Conservation (phyloP, 2,329 filamentous ascomycete genomes). For the Didymella pinodella region DNA sequence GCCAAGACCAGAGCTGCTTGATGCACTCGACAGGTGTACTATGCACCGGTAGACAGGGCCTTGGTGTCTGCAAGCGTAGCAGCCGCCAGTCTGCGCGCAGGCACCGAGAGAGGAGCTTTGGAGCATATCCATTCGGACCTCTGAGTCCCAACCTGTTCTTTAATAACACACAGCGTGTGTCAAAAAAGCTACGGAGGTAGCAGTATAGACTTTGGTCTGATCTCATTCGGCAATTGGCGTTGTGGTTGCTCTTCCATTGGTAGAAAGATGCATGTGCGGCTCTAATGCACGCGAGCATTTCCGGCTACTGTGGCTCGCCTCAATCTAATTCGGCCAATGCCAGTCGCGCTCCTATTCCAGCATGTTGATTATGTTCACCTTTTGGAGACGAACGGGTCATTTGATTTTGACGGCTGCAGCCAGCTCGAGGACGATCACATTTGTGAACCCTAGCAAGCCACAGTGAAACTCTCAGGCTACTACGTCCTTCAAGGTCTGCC, state of each 20-base stretch:
- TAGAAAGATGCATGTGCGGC: conserved; percentile 46
- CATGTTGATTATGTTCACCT: background rate
- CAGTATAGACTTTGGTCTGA: conserved; percentile 36
- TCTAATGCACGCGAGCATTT: conserved; percentile 32
- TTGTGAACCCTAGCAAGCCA: background rate
- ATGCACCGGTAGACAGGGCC: conserved; percentile 48
- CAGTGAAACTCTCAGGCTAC: background rate
- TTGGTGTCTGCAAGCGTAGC: conserved; percentile 22
- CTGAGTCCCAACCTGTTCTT: conserved; percentile 26
- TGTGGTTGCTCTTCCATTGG: conserved; percentile 42
- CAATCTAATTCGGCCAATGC: conserved; percentile 40
- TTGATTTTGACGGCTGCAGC: background rate
- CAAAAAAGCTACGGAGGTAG: conserved; percentile 39
- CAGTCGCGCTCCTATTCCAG: conserved; percentile 10
- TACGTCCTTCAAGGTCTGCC: background rate
- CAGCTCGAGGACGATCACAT: background rate
- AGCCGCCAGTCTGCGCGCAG: conserved; percentile 19
- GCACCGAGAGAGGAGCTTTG: conserved; percentile 13
- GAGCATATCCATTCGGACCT: conserved; percentile 20
- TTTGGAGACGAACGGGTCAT: background rate
- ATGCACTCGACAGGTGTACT: conserved; percentile 84
- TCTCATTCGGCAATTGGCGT: conserved; percentile 38
- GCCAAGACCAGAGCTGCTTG: conserved; percentile 83
- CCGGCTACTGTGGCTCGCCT: conserved; percentile 33
- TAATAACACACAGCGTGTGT: conserved; percentile 44